Evolutionary conservation across 148 eudicot genomes (phyloP), one percentile per base, ranked within the genome.

Genomic region (Gaultheria prostrata): DNA sequence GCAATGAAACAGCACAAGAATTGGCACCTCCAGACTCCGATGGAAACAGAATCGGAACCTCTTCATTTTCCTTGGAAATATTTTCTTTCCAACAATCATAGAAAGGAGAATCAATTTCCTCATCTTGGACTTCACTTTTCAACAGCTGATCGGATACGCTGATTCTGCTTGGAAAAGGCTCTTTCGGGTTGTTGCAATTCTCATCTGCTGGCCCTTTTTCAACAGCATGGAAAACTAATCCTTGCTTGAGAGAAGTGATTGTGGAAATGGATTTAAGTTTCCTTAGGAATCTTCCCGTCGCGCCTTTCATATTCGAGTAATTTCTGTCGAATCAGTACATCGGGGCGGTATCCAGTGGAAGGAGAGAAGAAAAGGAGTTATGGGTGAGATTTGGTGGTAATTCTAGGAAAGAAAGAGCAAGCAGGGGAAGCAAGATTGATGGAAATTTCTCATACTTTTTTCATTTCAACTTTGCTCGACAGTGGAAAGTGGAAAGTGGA

Each of bases 261-360:
- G 70, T 35, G 32, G 91, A 84, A 51, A 83, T 82, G 85, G 85
- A 79, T 80, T 82, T 87, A 2, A 89, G 72, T 82, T 87, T 87
- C 76, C 70, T 81, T 1, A 84, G 18, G 24, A 89, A 69, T 49
- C 76, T 81, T 75, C 86, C 91, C 51, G 80, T 85, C 78, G 83
- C 87, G 51, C 80, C 85, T 76, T 79, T 88, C 87, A 88, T 88
- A 48, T 74, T 77, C 12, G 39, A 13, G 8, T 80, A 21, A 33
- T 56, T 20, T 1, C n/a, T 12, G 51, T 28, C 69, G 63, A 76
- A 54, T 61, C 33, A 67, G 0, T 14, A 46, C 53, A 48, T 24
- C 43, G 78, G 18, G 59, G 9, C 69, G 77, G 51, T 54, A 33
- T 10, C 77, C 33, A 21, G 57, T 13, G 7, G 4, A 63, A 4